phyloP scores from a whole-genome alignment of 2,329 filamentous ascomycete genomes.

The Thielaviopsis euricoi region DNA sequence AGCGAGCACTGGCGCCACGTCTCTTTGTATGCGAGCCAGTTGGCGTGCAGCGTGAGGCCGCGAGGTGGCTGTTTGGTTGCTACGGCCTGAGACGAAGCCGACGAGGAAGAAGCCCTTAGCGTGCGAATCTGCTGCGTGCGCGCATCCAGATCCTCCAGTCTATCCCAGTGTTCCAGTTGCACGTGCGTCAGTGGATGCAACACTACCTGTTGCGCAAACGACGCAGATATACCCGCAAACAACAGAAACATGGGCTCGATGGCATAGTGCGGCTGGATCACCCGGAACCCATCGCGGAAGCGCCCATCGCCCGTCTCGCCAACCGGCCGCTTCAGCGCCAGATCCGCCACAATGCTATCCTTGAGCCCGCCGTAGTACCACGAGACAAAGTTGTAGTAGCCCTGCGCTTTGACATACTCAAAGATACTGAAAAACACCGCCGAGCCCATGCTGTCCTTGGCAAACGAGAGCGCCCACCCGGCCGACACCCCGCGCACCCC shows the following conservation, averaged over 20 bases:
- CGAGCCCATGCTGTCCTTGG: constrained; percentile 53
- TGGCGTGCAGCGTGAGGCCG: constrained; percentile 43
- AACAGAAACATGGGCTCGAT: constrained; percentile 59
- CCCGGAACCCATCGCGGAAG: constrained; percentile 17
- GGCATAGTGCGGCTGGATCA: constrained; percentile 59
- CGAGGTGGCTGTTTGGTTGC: constrained; percentile 17
- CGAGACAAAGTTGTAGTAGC: constrained; percentile 51
- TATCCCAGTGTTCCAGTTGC: constrained; percentile 56
- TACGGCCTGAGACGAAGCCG: constrained; percentile 16
- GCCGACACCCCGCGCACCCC: constrained; percentile 57
- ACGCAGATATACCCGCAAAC: constrained; percentile 51
- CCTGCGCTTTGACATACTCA: constrained; percentile 60
- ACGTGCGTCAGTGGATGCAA: constrained; percentile 57
- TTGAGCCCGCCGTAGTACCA: constrained; percentile 50
- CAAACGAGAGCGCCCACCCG: constrained; percentile 51
- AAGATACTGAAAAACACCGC: constrained; percentile 62
- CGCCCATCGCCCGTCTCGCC: background rate
- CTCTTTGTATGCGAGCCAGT: constrained; percentile 55
- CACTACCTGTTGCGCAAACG: constrained; percentile 49
- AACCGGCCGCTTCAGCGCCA: constrained; percentile 4
- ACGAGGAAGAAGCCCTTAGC: background rate
- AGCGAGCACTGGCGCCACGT: constrained; percentile 44
- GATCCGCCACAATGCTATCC: constrained; percentile 30
- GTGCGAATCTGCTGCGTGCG: constrained; percentile 22
- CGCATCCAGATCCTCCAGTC: constrained; percentile 55